Percentiles rank a stretch among this genome's conserved stretches.
Evolutionary conservation across 2,329 filamentous ascomycete species (phyloP).

Genomic region (Pezizomycotina sp.): DNA sequence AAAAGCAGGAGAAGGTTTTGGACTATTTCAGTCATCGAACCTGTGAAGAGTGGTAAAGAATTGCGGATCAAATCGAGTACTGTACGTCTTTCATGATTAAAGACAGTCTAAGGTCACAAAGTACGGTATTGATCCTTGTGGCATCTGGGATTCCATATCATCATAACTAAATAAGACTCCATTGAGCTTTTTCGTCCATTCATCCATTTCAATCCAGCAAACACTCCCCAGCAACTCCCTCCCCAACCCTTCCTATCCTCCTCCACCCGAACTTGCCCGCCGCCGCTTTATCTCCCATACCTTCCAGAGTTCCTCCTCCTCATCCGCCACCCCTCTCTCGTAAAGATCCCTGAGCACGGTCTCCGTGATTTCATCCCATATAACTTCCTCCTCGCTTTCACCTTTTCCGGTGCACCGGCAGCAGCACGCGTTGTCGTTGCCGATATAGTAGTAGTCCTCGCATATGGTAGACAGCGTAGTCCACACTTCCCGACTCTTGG

Average conservation of each 20-base stretch:
- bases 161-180: no score
- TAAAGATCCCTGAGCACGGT: no score
- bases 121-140: no score
- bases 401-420: constrained; percentile 9
- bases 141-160: no score
- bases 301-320: constrained; percentile 16
- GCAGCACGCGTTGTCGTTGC: constrained; percentile 13
- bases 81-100: no score
- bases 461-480: constrained; percentile 13
- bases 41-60: no score
- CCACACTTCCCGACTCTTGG: constrained; percentile 10
- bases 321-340: constrained; percentile 11
- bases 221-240: constrained; percentile 12
- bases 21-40: no score
- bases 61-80: no score
- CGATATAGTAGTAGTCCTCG: constrained; percentile 13
- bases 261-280: constrained; percentile 12
- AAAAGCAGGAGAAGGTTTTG: no score
- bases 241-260: constrained; percentile 11
- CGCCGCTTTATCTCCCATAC: constrained; percentile 13
- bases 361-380: constrained; percentile 13
- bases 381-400: constrained; percentile 7
- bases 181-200: background rate
- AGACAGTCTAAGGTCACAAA: no score
- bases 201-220: constrained; percentile 7